Conservation (phyloP, 768 basidiomycete genomes). For the Mycena amicta region DNA sequence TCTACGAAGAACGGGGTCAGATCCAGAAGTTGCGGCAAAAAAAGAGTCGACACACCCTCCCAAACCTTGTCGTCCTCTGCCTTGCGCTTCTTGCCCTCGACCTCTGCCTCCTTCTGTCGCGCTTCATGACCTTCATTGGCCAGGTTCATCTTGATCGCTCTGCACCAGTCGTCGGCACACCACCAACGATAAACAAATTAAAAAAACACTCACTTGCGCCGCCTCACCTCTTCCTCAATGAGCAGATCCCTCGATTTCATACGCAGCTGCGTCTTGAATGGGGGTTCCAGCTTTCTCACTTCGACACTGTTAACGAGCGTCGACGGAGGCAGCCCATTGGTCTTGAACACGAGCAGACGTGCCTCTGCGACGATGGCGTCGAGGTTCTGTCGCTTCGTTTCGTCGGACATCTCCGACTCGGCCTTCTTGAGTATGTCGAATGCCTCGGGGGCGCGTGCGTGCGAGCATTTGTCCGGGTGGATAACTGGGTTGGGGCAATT, state of each 20-base stretch:
- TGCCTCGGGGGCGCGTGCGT: constrained; percentile 86
- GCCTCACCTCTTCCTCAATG: constrained; percentile 86
- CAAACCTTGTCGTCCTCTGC: constrained; percentile 85
- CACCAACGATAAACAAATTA: constrained; percentile 3
- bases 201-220: constrained; percentile 66
- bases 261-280: constrained; percentile 68
- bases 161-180: constrained; percentile 35
- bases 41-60: constrained; percentile 64
- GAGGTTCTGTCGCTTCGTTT: constrained; percentile 77
- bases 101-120: constrained; percentile 89
- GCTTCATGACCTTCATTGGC: constrained; percentile 93
- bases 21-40: neutral
- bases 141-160: constrained; percentile 87
- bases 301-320: constrained; percentile 54
- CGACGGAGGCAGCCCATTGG: constrained; percentile 60
- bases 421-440: constrained; percentile 96
- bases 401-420: constrained; percentile 79
- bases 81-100: constrained; percentile 77
- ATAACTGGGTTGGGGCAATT: constrained; percentile 62
- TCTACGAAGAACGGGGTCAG: constrained; percentile 40
- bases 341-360: constrained; percentile 66
- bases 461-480: constrained; percentile 96
- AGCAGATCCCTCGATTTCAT: constrained; percentile 80
- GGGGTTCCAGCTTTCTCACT: constrained; percentile 55
- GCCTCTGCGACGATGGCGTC: constrained; percentile 81